Evolutionary conservation across 306 rosid genomes (phyloP), one percentile per base, ranked within the genome.

Genomic region (Pterocarpus santalinus): DNA sequence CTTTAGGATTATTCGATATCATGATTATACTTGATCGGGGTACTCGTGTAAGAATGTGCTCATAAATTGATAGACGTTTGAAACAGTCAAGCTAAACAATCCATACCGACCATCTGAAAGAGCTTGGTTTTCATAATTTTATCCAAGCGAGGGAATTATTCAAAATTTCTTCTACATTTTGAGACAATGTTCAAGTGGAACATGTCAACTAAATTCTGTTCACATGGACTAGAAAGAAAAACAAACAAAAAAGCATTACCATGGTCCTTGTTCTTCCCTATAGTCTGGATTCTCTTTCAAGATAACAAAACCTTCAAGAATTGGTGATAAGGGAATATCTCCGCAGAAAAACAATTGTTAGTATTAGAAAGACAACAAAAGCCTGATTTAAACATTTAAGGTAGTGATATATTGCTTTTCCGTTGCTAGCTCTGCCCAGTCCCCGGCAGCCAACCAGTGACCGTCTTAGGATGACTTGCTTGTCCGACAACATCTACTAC

Each of bases 401-500:
- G 76, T 34, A 46, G n/a, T 15, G 17, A 61, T 36, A 60, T 36
- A 65, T 76, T 91, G 94, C 98, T 96, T 96, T 66, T 96, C 98
- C 0, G 99, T 94, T 9, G 98, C 99, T 76, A 96, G 84, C 70
- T 96, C 99, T 39, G 99, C 99, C 69, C 98, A 86, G 67, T 96
- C 98, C 69, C 99, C 99, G 47, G 97, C 99, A 75, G 99, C 98
- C 49, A 96, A 16, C 99, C 98, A 2, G 98, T 96, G 58, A 96
- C 94, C 11, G 99, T 92, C 82, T 94, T 96, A 1, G 98, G 98
- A 52, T 97, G 98, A 83, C 99, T 97, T 1, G 99, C 98, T 84
- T 94, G 98, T 36, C 99, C 99, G 22, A 96, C 99, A 33, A 94
- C 99, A 73, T 96, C 99, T 35, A 94, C 95, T 0, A 98, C 99